These are phyloP conservation scores for Sphaerostilbella broomeana DNA, from an alignment of 2,329 filamentous ascomycete species.

Conservation along the genomic window DNA sequence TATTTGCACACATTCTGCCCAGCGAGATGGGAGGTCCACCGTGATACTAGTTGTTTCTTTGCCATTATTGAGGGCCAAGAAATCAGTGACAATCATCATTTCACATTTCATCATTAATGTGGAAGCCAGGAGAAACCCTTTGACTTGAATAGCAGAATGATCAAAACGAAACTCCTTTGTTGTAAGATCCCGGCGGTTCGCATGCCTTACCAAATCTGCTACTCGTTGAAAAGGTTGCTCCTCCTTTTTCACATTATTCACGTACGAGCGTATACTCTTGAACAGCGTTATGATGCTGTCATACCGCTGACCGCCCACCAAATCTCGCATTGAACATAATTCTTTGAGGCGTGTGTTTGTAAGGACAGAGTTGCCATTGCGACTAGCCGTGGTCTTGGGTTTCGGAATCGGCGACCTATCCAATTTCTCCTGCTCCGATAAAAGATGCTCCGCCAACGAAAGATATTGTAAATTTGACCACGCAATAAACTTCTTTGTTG, in stretches of 20 bases:
- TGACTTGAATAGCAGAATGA: conserved; percentile 29
- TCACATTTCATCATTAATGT: conserved; percentile 44
- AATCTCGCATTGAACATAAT: conserved; percentile 1
- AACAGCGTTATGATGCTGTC: conserved; percentile 5
- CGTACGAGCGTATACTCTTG: conserved; percentile 8
- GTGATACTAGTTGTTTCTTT: conserved; percentile 7
- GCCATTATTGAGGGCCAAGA: conserved; percentile 14
- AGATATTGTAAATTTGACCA: conserved; percentile 34
- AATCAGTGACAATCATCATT: conserved; percentile 38
- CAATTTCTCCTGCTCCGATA: conserved; percentile 13
- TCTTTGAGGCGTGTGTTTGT: conserved; percentile 14
- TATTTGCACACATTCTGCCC: conserved; percentile 34
- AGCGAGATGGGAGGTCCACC: conserved; percentile 25
- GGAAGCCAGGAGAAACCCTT: conserved; percentile 33
- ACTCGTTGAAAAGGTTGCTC: conserved; percentile 45
- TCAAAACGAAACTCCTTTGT: conserved; percentile 27
- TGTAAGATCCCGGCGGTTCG: conserved; percentile 23
- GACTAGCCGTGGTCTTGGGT: no score
- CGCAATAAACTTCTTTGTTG: conserved; percentile 57
- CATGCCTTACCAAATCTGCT: conserved; percentile 36
- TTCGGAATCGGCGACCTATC: no score
- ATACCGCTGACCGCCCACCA: conserved; percentile 7
- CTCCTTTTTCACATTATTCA: conserved; percentile 30
- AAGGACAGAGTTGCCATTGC: no score
- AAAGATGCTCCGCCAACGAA: conserved; percentile 8